Evolutionary conservation across 176 grass and related monocot genomes (phyloP), one percentile per base, ranked within the genome.

Genomic region (Cocos nucifera): DNA sequence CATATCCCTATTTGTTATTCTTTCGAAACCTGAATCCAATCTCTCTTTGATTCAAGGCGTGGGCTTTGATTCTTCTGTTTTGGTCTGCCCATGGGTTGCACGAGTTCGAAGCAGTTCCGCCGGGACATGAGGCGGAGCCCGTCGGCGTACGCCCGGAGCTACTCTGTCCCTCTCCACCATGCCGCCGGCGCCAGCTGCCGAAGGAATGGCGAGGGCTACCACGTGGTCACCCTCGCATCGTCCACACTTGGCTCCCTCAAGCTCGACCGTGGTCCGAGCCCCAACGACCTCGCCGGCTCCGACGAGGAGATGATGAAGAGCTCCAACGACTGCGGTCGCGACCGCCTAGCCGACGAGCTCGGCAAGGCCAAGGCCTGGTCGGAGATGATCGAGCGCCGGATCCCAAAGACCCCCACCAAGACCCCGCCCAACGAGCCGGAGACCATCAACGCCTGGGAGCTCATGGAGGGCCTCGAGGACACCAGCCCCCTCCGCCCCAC

Each of bases 401-500:
- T 66, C 19, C 49, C 74, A 1, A 69, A 64, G 12, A 80, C 84
- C n/a, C 93, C 79, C 9, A 75, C 69, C 70, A 79, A 83, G 73
- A 77, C 94, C 3, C 81, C 78, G 9, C 56, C 49, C 6, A 64
- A 69, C 32, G 88, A 93, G 51, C 88, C 85, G 1, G 88, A 98
- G 77, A 71, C 89, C 54, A 98, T 98, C 63, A 93, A 93, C 35
- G 87, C 89, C 21, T 98, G 85, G 94, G 94, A 98, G 70, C 88
- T 98, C 79, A 98, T 98, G 94, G 88, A 79, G 56, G 88, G 94
- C 15, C 85, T 98, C 22, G 94, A 89, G 4, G 93, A 92, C 75
- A 44, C 62, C 19, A 75, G 81, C 15, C 78, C 71, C 12, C 65
- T 82, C 10, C 56, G 6, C 22, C 4, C 22, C 3, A 17, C 62